phyloP scores from a whole-genome alignment of 768 basidiomycete species.

The Boletus rex-veris region DNA sequence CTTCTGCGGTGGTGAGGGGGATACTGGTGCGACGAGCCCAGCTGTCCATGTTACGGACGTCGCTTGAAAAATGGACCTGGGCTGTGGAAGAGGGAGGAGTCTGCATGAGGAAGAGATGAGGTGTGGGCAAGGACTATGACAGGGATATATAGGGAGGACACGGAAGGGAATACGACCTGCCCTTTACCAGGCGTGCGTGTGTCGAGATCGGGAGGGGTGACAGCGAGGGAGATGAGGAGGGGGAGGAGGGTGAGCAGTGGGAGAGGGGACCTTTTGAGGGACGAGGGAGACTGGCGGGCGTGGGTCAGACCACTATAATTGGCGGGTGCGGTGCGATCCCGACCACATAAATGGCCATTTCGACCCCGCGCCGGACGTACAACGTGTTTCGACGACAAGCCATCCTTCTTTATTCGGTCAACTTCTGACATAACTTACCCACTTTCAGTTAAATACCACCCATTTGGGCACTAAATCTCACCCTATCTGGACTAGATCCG shows the following conservation, averaged over 20 bases:
- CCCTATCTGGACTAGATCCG: constrained; percentile 11
- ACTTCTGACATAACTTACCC: constrained; percentile 18
- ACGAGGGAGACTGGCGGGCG: constrained; percentile 28
- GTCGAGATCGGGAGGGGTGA: constrained; percentile 10
- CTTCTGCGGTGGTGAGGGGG: constrained; percentile 79
- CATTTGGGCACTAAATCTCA: constrained; percentile 10
- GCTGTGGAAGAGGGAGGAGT: constrained; percentile 39
- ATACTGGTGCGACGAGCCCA: constrained; percentile 80
- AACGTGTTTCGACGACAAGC: constrained; percentile 73
- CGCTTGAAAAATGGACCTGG: constrained; percentile 74
- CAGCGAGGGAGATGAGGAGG: constrained; percentile 25
- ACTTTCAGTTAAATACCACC: constrained; percentile 19
- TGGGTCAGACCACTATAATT: constrained; percentile 44
- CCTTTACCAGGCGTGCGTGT: constrained; percentile 31
- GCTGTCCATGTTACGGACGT: constrained; percentile 77
- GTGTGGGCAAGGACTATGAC: neutral
- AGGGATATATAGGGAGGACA: constrained; percentile 25
- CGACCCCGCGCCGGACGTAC: constrained; percentile 62
- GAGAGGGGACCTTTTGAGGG: constrained; percentile 41
- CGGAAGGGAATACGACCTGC: constrained; percentile 17
- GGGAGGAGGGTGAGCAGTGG: constrained; percentile 4
- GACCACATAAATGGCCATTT: constrained; percentile 51
- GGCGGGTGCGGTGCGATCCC: constrained; percentile 53
- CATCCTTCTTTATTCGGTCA: constrained; percentile 15
- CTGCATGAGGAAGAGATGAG: constrained; percentile 23